Evolutionary conservation across 2,329 filamentous ascomycete species (phyloP).

Genomic region (Hymenoscyphus linearis): DNA sequence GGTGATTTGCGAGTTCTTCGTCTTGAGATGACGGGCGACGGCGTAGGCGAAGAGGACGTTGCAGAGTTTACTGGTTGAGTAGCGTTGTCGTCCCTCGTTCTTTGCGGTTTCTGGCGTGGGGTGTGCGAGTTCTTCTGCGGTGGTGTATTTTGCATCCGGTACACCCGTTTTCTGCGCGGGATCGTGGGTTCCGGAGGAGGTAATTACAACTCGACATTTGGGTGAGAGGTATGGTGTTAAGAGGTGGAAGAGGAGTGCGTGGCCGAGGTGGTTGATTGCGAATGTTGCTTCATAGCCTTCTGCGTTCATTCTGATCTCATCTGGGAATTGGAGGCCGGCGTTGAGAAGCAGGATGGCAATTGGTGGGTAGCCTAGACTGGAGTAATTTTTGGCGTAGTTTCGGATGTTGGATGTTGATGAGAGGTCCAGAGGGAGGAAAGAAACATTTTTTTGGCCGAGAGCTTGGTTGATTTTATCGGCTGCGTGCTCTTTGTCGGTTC

Average conservation of each 20-base stretch:
- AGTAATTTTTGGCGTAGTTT: conserved; percentile 37
- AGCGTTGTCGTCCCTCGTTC: conserved; percentile 36
- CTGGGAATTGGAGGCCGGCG: conserved; percentile 42
- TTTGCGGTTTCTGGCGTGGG: conserved; percentile 31
- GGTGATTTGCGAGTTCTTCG: conserved; percentile 31
- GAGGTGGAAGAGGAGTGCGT: conserved; percentile 45
- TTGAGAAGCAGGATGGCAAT: conserved; percentile 44
- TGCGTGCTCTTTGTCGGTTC: conserved; percentile 38
- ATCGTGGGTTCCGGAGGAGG: conserved; percentile 43
- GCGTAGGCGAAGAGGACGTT: conserved; percentile 46
- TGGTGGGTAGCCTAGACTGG: conserved; percentile 33
- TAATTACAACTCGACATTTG: conserved; percentile 40
- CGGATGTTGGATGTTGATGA: conserved; percentile 36
- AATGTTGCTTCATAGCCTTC: conserved; percentile 46
- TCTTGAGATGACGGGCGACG: conserved; percentile 34
- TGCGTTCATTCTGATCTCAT: conserved; percentile 29
- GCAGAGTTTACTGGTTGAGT: conserved; percentile 41
- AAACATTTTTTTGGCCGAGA: conserved; percentile 36
- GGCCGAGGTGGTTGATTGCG: conserved; percentile 44
- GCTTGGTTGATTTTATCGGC: conserved; percentile 39
- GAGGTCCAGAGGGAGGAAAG: conserved; percentile 41
- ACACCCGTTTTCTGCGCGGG: conserved; percentile 39
- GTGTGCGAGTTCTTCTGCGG: conserved; percentile 41
- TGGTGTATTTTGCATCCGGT: conserved; percentile 39
- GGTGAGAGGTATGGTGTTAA: conserved; percentile 37